phyloP scores from a whole-genome alignment of 371 early-diverging fungal species.

The Coemansia sp. region DNA sequence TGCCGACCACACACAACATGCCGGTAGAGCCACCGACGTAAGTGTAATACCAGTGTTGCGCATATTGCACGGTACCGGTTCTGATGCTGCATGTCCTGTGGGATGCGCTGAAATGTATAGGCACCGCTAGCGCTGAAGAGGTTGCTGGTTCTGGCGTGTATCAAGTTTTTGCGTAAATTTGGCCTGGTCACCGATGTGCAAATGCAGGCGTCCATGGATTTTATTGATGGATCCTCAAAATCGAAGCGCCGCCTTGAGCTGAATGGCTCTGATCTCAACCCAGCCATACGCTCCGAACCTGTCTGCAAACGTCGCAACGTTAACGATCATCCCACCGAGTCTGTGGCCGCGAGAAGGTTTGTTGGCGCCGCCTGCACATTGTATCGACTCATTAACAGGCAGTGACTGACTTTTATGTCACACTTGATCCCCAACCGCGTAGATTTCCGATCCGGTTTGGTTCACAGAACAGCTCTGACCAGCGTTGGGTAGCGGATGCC shows the following conservation, averaged over 20 bases:
- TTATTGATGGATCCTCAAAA: not conserved
- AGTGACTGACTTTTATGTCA: too few relatives aligned
- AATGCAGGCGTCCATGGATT: slow-evolving; percentile 16
- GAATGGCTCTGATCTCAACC: not conserved
- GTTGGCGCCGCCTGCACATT: not conserved
- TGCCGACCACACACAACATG: not conserved
- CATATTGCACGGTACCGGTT: too few relatives aligned
- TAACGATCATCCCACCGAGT: not conserved
- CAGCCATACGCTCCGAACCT: not conserved
- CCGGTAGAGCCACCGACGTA: not conserved
- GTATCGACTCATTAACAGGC: not conserved
- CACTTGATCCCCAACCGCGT: too few relatives aligned
- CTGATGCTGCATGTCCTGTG: not conserved
- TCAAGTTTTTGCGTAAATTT: slow-evolving; percentile 40
- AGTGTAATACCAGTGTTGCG: not conserved
- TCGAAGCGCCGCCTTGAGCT: slow-evolving; percentile 7
- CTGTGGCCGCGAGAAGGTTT: too few relatives aligned
- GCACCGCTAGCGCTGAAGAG: not conserved
- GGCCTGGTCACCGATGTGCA: slow-evolving; percentile 24
- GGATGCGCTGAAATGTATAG: too few relatives aligned
- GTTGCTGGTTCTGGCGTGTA: slow-evolving; percentile 20
- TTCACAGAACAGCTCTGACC: too few relatives aligned
- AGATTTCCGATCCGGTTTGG: too few relatives aligned
- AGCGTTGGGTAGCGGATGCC: not conserved
- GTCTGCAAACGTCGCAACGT: not conserved